A percentile compares a stretch with the other conserved stretches of the same genome.
Conservation (phyloP, 169 alveolate species). For the Plasmodium malariae region DNA sequence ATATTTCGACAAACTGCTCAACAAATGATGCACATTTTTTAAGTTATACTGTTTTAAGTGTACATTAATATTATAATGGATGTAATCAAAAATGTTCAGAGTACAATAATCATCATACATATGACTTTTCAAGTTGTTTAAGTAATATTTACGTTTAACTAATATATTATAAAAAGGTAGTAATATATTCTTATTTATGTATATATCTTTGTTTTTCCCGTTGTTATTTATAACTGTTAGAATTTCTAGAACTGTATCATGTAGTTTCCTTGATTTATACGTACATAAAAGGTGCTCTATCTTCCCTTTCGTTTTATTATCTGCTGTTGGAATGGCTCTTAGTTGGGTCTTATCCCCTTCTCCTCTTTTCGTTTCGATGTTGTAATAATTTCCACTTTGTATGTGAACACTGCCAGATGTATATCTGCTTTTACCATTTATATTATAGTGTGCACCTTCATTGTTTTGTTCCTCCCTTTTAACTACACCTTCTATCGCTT, state of each 20-base stretch:
- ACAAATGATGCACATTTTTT: slow-evolving; percentile 20
- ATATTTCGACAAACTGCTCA: slow-evolving; percentile 26
- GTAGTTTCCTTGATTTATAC: not conserved
- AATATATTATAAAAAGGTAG: slow-evolving; percentile 30
- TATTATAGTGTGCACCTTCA: too few relatives aligned
- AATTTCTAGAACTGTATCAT: not conserved
- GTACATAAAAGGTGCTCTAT: slow-evolving; percentile 9
- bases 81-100: slow-evolving; percentile 37
- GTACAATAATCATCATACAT: slow-evolving; percentile 35
- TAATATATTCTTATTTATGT: slow-evolving; percentile 24
- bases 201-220: slow-evolving; percentile 29
- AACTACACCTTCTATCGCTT: not conserved
- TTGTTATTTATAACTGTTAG: slow-evolving; percentile 1
- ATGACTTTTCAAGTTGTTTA: slow-evolving; percentile 10
- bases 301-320: not conserved
- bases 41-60: slow-evolving; percentile 30
- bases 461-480: too few relatives aligned
- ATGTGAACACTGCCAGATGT: too few relatives aligned
- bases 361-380: not conserved
- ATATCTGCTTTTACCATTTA: too few relatives aligned
- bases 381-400: too few relatives aligned
- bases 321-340: not conserved
- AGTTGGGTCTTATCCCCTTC: not conserved
- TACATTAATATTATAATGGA: slow-evolving; percentile 28
- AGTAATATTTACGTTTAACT: slow-evolving; percentile 29